Evolutionary conservation across 2,329 filamentous ascomycete species (phyloP), one percentile per base, ranked within the genome.

Genomic region (Decorospora gaudefroyi): DNA sequence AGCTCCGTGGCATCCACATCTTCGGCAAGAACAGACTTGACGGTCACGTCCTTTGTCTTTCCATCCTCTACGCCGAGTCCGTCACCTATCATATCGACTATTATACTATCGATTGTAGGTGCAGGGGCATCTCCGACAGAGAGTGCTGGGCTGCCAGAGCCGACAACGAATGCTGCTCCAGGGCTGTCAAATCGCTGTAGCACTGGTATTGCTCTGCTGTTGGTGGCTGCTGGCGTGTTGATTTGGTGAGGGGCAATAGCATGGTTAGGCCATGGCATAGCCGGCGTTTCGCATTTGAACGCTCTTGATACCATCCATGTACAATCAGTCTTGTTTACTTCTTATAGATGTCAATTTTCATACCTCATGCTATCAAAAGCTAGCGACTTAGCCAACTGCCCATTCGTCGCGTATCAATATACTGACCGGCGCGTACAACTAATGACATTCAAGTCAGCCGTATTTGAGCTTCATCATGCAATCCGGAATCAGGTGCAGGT

Each of bases 121-220:
- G 33, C 18, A 21, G 32, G 41, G 9, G 38, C 25, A 16, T 31
- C 22, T 18, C 31, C 31, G 8, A 50, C 48, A 2, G 38, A 36
- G 10, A 53, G 42, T 28, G 27, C 46, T 18, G 33, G 30, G 8
- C 39, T 17, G 1, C 28, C 35, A 4, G 34, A 56, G 42, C 51
- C 57, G 36, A 57, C 48, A 11, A 19, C 34, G 6, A 61, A 55
- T 45, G 46, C 43, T 31, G 58, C 46, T 3, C 8, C 40, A 4
- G 15, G 21, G 26, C 23, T 12, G 4, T 13, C 26, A n/a, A 12
- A 15, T 16, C 19, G 32, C 4, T 28, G 34, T 11, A 12, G 16
- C 15, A 32, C 27, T 27, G 18, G 12, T 9, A 4, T 43, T 0
- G 30, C 12, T 21, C 23, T 13, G 2, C 17, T 50, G 30, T 19